phyloP scores from a whole-genome alignment of 164 flowering plant genomes.

The Nymphaea thermarum region DNA sequence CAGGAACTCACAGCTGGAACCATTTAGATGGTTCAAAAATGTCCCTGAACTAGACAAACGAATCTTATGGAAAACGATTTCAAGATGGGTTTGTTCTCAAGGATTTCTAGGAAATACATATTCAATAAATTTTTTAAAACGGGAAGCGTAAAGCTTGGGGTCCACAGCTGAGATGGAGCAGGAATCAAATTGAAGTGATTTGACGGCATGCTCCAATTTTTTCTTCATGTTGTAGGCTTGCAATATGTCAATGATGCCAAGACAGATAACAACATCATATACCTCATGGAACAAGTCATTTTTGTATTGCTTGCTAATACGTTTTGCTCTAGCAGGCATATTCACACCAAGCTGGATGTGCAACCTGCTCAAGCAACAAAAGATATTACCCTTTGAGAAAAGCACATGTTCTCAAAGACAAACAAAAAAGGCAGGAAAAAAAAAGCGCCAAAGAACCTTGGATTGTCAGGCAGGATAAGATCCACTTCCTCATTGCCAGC shows the following conservation, averaged over 20 bases:
- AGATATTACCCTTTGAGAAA: background rate
- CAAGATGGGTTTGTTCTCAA: slow-evolving; percentile 8
- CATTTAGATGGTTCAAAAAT: background rate
- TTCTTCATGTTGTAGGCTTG: slow-evolving; percentile 75
- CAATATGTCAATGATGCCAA: slow-evolving; percentile 85
- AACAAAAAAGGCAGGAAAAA: background rate
- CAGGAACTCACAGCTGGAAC: background rate
- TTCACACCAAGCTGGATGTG: slow-evolving; percentile 83
- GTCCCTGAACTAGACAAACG: background rate
- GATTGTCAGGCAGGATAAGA: slow-evolving; percentile 76
- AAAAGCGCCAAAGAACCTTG: slow-evolving; percentile 40
- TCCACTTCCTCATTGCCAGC: slow-evolving; percentile 76
- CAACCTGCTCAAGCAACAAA: slow-evolving; percentile 29
- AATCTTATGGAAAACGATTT: background rate
- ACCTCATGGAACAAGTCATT: slow-evolving; percentile 41
- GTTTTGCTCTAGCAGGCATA: slow-evolving; percentile 90
- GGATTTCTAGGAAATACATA: slow-evolving; percentile 45
- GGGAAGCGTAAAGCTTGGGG: slow-evolving; percentile 56
- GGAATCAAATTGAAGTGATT: slow-evolving; percentile 64
- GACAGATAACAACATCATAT: slow-evolving; percentile 79
- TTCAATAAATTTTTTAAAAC: slow-evolving; percentile 64
- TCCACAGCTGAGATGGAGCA: slow-evolving; percentile 62
- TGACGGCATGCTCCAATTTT: slow-evolving; percentile 68
- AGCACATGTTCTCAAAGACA: background rate
- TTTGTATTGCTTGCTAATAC: slow-evolving; percentile 31